These are phyloP conservation scores for Dendrobium officinale DNA, from an alignment of 106 monocot genomes.

Conservation along the genomic window DNA sequence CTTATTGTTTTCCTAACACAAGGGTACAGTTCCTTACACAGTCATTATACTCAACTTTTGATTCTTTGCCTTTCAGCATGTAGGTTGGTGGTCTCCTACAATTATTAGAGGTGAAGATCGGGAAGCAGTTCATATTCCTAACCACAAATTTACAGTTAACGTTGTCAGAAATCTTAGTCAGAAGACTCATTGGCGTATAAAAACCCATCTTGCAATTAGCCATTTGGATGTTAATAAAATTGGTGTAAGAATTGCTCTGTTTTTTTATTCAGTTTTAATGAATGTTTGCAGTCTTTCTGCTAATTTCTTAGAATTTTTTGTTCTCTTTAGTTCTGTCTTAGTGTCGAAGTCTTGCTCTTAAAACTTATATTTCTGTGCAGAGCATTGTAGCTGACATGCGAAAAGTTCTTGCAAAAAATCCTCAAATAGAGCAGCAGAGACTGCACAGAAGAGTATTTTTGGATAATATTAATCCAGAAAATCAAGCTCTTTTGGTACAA, in stretches of 20 bases:
- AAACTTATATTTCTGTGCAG: slow-evolving; percentile 23
- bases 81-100: slow-evolving; percentile 99
- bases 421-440: slow-evolving; percentile 96
- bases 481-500: slow-evolving; percentile 89
- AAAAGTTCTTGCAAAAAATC: slow-evolving; percentile 96
- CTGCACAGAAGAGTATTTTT: slow-evolving; percentile 95
- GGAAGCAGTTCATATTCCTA: slow-evolving; percentile 97
- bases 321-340: not conserved
- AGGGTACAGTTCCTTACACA: not conserved
- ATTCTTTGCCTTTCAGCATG: slow-evolving; percentile 46
- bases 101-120: slow-evolving; percentile 96
- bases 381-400: slow-evolving; percentile 98
- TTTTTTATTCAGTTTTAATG: not conserved
- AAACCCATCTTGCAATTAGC: slow-evolving; percentile 95
- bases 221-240: slow-evolving; percentile 96
- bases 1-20: not conserved
- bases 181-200: slow-evolving; percentile 97
- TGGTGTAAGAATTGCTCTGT: slow-evolving; percentile 37
- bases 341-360: not conserved
- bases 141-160: slow-evolving; percentile 92
- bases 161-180: slow-evolving; percentile 94
- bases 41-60: not conserved
- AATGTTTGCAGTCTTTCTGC: not conserved
- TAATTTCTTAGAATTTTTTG: not conserved
- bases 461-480: slow-evolving; percentile 90